Percentiles rank a stretch among this genome's conserved stretches.
phyloP scores from a whole-genome alignment of 1,284 basidiomycete species.

The Leucoagaricus sp. region DNA sequence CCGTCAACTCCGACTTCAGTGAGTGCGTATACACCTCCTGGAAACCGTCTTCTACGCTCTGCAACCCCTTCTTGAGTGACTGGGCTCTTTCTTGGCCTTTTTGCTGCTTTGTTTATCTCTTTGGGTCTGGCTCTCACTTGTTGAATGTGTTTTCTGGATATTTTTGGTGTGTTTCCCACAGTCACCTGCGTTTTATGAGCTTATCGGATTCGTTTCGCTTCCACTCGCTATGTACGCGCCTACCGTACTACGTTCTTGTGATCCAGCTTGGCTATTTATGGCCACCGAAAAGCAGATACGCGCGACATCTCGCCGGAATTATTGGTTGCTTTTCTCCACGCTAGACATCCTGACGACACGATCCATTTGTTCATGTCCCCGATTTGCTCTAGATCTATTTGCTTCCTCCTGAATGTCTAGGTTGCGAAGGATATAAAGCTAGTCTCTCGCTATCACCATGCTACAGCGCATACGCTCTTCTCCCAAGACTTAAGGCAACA shows the following conservation, averaged over 20 bases:
- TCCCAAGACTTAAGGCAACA: not conserved
- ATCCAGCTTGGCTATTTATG: not conserved
- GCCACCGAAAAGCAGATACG: not conserved
- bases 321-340: too few relatives aligned
- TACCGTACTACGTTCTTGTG: not conserved
- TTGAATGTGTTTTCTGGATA: not conserved
- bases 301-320: not conserved
- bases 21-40: too few relatives aligned
- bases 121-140: not conserved
- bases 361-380: too few relatives aligned
- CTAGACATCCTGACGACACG: too few relatives aligned
- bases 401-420: too few relatives aligned
- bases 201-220: not conserved
- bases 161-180: not conserved
- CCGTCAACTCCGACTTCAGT: too few relatives aligned
- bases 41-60: too few relatives aligned
- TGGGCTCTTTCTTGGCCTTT: too few relatives aligned
- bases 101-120: too few relatives aligned
- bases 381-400: too few relatives aligned
- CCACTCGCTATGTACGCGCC: not conserved
- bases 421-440: too few relatives aligned
- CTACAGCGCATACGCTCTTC: not conserved
- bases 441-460: not conserved
- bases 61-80: too few relatives aligned
- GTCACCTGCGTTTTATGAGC: not conserved